Base-by-base conservation (phyloP, 495 filamentous ascomycete species). In the Penicillium cosmopolitanum region DNA sequence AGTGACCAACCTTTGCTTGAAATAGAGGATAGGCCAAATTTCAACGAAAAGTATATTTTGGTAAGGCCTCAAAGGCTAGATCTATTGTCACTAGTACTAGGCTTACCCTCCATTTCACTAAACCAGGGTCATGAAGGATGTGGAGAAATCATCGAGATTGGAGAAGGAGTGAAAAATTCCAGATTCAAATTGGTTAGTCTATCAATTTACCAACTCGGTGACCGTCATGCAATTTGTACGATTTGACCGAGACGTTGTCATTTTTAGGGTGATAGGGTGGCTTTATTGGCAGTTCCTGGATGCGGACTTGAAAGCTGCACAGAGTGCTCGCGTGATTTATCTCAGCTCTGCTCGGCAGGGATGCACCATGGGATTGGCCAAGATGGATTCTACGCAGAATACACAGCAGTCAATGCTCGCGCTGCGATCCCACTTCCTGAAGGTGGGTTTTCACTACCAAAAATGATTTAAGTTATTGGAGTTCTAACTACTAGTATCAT, bases 101-200 rank as follows among this genome's bases (percentile, higher is more conserved):
- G 46, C 43, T 35, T 33, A 54, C 28, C 25, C 16, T 50, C 11
- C 38, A 13, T 9, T 35, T 13, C 15, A 25, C 11, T 21, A 21
- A 21, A 21, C 2, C n/a, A 68, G 65, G 65, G 65, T 23, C 65
- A 68, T 31, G 65, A 68, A 60, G 65, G 65, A 36, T 60, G 65
- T 48, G 65, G 65, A 15, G 65, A 68, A 16, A 68, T 68, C 43
- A 36, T 68, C 15, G 11, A 43, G n/a, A 63, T 62, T 43, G 62
- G 65, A 28, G 35, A 51, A 13, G 38, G 44, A 33, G 61, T 66
- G 33, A 53, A 50, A 2, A 61, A 66, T 50, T 15, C 43, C 2
- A 31, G 53, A 8, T 64, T 66, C 33, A 34, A 56, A 50, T 10
- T 61, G 43, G 64, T 66, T 34, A 12, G 31, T 18, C 8, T 25